These are phyloP conservation scores for Penicillium expansum DNA, from an alignment of 2,329 filamentous ascomycete genomes.

Conservation along the genomic window DNA sequence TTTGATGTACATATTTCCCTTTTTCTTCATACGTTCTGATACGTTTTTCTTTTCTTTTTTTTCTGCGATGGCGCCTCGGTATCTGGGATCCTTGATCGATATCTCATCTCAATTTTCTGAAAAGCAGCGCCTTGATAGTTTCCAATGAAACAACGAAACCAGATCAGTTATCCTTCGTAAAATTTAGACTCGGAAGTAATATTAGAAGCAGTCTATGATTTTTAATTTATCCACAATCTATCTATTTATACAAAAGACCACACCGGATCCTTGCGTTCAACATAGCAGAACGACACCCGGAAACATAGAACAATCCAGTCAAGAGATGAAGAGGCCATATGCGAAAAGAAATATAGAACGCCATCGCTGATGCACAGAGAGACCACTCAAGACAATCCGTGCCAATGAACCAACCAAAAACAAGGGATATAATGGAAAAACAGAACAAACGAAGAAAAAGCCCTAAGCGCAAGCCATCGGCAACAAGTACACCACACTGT, in stretches of 20 bases:
- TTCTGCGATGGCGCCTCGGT: conserved; percentile 24
- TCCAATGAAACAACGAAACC: conserved; percentile 25
- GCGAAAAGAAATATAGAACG: conserved; percentile 18
- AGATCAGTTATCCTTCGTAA: conserved; percentile 1
- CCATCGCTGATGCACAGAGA: conserved; percentile 33
- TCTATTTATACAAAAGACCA: conserved; percentile 20
- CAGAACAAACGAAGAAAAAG: not conserved
- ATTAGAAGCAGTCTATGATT: not conserved
- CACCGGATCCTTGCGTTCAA: not conserved
- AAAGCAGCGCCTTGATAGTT: conserved; percentile 25
- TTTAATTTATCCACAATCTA: conserved; percentile 13
- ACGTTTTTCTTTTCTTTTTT: conserved; percentile 17
- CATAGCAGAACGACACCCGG: not conserved
- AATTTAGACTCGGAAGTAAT: not conserved
- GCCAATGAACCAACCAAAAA: conserved; percentile 7
- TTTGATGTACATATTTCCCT: conserved; percentile 29
- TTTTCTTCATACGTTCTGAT: conserved; percentile 3
- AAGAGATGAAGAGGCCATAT: not conserved
- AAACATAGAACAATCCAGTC: not conserved
- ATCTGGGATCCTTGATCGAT: conserved; percentile 26
- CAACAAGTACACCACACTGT: not conserved
- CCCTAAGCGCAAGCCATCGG: not conserved
- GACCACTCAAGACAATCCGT: conserved; percentile 22
- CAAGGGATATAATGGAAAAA: conserved; percentile 16
- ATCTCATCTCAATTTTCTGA: conserved; percentile 17